Base-by-base conservation (phyloP, 2,329 filamentous ascomycete genomes). In the Alternaria conjuncta region DNA sequence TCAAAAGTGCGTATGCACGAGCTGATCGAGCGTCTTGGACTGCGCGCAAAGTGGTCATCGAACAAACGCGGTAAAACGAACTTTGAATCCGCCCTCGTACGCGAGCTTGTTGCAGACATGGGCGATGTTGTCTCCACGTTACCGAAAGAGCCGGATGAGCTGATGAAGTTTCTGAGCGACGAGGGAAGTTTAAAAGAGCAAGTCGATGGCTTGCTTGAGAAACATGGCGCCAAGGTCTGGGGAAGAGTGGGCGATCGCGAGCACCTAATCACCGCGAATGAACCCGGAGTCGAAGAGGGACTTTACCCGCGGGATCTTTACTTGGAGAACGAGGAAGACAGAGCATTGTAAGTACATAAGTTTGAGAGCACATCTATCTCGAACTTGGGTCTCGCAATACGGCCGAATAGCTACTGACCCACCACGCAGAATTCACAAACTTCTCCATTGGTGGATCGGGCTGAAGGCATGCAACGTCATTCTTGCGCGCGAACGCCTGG, bases 1-100 rank as follows among this genome's bases (percentile, higher is more conserved):
- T 77, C 74, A 30, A 77, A 76, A 58, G 67, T 77, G 28, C 73
- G 75, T 54, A 79, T 79, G 77, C 77, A 79, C 58, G 76, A 78
- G 57, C 61, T 79, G n/a, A 79, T 79, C 21, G 76, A 79, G 47
- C 68, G 75, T 13, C 70, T 79, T 47, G 77, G 77, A 6, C 55
- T 79, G 12, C 72, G 76, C 25, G 76, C 77, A 11, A 79, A 77
- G 64, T 78, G 76, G 76, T 78, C 74, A 26, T 77, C 75, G n/a
- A 78, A 78, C 65, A 79, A 78, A 58, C 77, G 77, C 18, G 77
- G 77, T 54, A 79, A 79, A 59, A 78, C 77, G 15, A 78, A 78
- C 36, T 79, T 79, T 50, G 76, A 79, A 54, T 78, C 75, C 46
- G 72, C 71, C 20, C 58, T 77, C n/a, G 72, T 78, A 13, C 71